A percentile compares a stretch with the other conserved stretches of the same genome.
Conservation (phyloP, 2,329 filamentous ascomycete genomes). For the Penicillium sp. region DNA sequence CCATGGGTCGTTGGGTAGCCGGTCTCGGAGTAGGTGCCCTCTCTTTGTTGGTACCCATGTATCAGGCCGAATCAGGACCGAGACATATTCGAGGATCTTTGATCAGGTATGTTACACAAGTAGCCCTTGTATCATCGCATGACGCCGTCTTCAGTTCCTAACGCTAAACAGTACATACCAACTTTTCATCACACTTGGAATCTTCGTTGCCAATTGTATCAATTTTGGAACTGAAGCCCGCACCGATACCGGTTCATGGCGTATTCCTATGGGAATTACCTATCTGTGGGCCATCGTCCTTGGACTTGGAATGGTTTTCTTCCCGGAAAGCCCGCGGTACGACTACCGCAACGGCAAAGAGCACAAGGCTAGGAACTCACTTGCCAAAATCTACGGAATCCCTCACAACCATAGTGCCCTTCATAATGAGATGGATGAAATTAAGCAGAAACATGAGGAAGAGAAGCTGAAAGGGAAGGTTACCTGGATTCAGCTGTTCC, state of each 20-base stretch:
- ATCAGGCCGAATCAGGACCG: slow-evolving; percentile 46
- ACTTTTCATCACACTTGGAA: slow-evolving; percentile 49
- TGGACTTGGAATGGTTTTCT: slow-evolving; percentile 53
- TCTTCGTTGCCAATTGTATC: slow-evolving; percentile 49
- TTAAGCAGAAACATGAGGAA: slow-evolving; percentile 55
- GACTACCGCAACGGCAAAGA: slow-evolving; percentile 57
- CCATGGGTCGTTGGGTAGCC: slow-evolving; percentile 44
- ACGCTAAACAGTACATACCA: slow-evolving; percentile 42
- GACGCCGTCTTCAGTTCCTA: not conserved
- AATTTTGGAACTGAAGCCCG: slow-evolving; percentile 45
- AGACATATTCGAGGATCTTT: slow-evolving; percentile 47
- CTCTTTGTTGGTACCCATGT: slow-evolving; percentile 47
- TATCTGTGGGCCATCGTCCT: slow-evolving; percentile 58
- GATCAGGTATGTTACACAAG: slow-evolving; percentile 31
- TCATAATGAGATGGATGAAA: slow-evolving; percentile 54
- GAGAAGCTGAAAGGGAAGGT: slow-evolving; percentile 44
- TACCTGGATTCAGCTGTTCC: slow-evolving; percentile 40
- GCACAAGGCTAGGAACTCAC: slow-evolving; percentile 51
- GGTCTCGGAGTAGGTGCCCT: slow-evolving; percentile 47
- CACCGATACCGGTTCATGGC: slow-evolving; percentile 45
- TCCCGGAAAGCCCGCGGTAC: slow-evolving; percentile 59
- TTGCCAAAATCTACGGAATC: slow-evolving; percentile 56
- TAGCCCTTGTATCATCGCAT: too few relatives aligned
- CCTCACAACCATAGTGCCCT: slow-evolving; percentile 54
- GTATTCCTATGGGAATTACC: slow-evolving; percentile 55